Evolutionary conservation across 2,329 filamentous ascomycete genomes (phyloP).

Genomic region (Beauveria pseudobassiana): DNA sequence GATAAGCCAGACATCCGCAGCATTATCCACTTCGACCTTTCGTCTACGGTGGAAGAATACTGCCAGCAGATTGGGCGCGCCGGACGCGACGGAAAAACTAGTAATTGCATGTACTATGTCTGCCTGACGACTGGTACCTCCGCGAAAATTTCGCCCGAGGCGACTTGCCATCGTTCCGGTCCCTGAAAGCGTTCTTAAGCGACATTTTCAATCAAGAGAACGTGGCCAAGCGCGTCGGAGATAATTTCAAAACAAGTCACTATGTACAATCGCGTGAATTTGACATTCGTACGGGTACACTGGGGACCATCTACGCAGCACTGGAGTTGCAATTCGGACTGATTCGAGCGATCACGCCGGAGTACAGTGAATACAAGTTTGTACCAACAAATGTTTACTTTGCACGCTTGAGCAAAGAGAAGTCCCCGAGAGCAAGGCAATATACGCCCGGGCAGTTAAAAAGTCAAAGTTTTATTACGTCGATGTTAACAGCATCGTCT

Average conservation of each 20-base stretch:
- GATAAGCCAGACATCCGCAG: constrained; percentile 49
- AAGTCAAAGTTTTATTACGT: constrained; percentile 36
- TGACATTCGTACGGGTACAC: constrained; percentile 44
- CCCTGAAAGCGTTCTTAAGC: constrained; percentile 39
- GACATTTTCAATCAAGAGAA: constrained; percentile 39
- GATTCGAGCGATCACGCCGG: constrained; percentile 47
- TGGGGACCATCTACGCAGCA: constrained; percentile 50
- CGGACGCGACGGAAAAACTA: constrained; percentile 44
- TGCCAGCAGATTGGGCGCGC: constrained; percentile 51
- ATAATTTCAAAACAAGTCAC: constrained; percentile 32
- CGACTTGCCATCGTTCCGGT: constrained; percentile 47
- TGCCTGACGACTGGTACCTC: constrained; percentile 49
- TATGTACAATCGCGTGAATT: constrained; percentile 38
- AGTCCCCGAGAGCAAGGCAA: constrained; percentile 34
- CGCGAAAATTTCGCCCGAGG: constrained; percentile 53
- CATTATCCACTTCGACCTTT: constrained; percentile 44
- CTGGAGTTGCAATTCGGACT: constrained; percentile 51
- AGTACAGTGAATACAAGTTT: constrained; percentile 50
- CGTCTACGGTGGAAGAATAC: constrained; percentile 47
- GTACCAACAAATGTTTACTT: constrained; percentile 27
- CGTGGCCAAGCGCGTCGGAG: neutral
- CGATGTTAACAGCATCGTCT: constrained; percentile 37
- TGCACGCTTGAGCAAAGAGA: constrained; percentile 26
- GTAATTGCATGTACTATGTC: constrained; percentile 51
- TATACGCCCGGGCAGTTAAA: constrained; percentile 34